Evolutionary conservation across 1,284 basidiomycete species (phyloP).

Genomic region (Pisolithus thermaeus): DNA sequence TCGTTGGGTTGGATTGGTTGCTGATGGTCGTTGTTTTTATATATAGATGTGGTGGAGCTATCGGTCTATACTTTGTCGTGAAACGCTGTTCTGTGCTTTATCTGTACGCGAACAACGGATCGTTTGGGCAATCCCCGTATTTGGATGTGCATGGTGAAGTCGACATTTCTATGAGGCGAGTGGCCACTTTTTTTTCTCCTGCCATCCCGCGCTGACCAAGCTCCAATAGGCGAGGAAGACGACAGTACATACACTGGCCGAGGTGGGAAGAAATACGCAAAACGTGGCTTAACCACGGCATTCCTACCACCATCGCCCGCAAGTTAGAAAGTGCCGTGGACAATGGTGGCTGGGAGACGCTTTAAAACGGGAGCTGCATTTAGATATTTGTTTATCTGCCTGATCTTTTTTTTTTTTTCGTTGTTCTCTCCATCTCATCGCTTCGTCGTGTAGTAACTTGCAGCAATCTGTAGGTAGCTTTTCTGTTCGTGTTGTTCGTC

Average conservation of each 20-base stretch:
- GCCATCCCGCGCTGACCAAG: too few species aligned
- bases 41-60: constrained; percentile 79
- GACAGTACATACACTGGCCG: constrained; percentile 82
- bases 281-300: constrained; percentile 84
- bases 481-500: too few species aligned
- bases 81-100: constrained; percentile 90
- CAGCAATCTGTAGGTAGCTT: too few species aligned
- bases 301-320: constrained; percentile 87
- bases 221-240: constrained; percentile 73
- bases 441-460: too few species aligned
- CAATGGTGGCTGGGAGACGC: constrained; percentile 87
- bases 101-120: constrained; percentile 84
- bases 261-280: constrained; percentile 92
- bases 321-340: constrained; percentile 88
- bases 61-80: constrained; percentile 89
- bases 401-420: too few species aligned
- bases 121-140: constrained; percentile 88
- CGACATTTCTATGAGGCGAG: constrained; percentile 87
- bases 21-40: constrained; percentile 3
- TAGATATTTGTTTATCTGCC: not conserved
- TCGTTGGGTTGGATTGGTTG: constrained; percentile 2
- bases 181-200: constrained; percentile 5
- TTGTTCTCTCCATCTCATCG: too few species aligned
- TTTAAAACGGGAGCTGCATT: constrained; percentile 37
- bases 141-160: constrained; percentile 94